Evolutionary conservation across 371 early-diverging fungal genomes (phyloP).

Genomic region (Globomyces sp.): DNA sequence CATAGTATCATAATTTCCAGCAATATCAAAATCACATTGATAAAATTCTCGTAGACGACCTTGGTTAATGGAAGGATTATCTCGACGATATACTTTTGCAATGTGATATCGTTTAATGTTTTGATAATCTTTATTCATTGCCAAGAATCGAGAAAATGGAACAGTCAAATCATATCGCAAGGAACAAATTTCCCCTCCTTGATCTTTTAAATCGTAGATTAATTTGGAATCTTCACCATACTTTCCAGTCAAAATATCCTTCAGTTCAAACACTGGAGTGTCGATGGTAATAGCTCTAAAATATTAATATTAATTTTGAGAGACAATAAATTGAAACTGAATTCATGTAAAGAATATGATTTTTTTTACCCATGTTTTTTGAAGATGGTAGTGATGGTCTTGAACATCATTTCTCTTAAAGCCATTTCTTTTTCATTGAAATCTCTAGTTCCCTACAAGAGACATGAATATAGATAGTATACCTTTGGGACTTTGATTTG

Average conservation of each 20-base stretch:
- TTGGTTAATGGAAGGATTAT: constrained; percentile 98
- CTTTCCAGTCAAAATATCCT: constrained; percentile 97
- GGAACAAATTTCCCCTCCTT: constrained; percentile 98
- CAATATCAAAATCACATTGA: constrained; percentile 99
- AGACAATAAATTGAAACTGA: too few species aligned
- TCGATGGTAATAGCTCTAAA: constrained; percentile 89
- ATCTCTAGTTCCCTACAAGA: constrained; percentile 93
- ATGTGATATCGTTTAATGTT: constrained; percentile 98
- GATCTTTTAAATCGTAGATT: constrained; percentile 98
- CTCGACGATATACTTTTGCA: constrained; percentile 99
- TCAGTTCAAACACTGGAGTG: constrained; percentile 99
- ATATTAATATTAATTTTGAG: too few species aligned
- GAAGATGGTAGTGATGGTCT: constrained; percentile 82
- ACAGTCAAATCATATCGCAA: constrained; percentile 99
- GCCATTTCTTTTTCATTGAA: constrained; percentile 94
- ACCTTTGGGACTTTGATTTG: constrained; percentile 33
- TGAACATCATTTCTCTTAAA: constrained; percentile 87
- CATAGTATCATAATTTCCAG: constrained; percentile 94
- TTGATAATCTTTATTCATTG: constrained; percentile 82
- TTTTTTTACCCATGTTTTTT: constrained; percentile 77
- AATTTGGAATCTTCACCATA: constrained; percentile 99
- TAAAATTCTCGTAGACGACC: constrained; percentile 99
- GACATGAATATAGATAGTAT: neutral
- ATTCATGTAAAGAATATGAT: too few species aligned
- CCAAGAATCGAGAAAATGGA: constrained; percentile 98